phyloP scores from a whole-genome alignment of 768 basidiomycete genomes.

The Gyrodon lividus region DNA sequence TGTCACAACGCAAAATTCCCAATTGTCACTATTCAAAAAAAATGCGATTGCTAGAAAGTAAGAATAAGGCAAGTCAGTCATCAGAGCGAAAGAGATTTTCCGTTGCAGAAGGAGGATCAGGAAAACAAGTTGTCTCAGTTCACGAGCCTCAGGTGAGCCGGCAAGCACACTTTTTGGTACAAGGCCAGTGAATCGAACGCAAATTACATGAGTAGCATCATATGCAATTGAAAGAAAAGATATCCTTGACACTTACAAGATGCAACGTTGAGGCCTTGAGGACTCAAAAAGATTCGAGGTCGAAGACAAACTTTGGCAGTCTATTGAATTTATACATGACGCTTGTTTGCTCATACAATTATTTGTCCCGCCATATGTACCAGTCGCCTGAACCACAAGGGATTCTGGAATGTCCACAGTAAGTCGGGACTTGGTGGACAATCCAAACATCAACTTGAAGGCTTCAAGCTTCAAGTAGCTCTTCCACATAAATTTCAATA shows the following conservation, averaged over 20 bases:
- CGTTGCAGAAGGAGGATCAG: conserved; percentile 39
- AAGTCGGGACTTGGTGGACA: too few species aligned
- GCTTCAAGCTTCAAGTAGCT: too few species aligned
- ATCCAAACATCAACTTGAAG: too few species aligned
- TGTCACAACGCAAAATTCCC: conserved; percentile 6
- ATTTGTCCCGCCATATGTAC: too few species aligned
- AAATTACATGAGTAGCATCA: conserved; percentile 80
- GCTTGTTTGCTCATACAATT: background rate
- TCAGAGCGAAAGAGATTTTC: background rate
- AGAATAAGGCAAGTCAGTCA: conserved; percentile 8
- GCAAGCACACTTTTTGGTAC: conserved; percentile 75
- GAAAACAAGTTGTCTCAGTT: conserved; percentile 66
- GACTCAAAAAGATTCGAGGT: background rate
- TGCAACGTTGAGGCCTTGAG: background rate
- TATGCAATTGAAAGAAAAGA: conserved; percentile 20
- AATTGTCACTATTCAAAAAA: background rate
- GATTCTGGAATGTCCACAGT: too few species aligned
- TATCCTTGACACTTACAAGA: conserved; percentile 15
- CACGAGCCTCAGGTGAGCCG: conserved; percentile 66
- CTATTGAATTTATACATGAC: background rate
- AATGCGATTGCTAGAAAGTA: background rate
- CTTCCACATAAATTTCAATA: background rate
- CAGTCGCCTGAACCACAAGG: too few species aligned
- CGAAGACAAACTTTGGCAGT: background rate
- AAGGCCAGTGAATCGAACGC: conserved; percentile 73